Conservation (phyloP, 2,329 filamentous ascomycete genomes). For the Colletotrichum filicis region DNA sequence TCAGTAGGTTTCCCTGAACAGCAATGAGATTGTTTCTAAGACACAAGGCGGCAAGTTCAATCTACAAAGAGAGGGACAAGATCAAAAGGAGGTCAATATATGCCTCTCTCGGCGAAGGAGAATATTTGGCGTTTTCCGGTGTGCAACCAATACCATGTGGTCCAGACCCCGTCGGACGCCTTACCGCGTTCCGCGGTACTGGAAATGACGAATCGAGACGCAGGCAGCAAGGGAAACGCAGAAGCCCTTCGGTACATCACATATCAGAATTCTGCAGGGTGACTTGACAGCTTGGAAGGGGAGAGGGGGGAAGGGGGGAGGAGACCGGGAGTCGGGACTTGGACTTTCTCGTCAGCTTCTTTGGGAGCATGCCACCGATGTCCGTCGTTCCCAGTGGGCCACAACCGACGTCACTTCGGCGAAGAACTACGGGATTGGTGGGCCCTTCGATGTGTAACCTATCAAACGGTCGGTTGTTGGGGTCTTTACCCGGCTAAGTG, state of each 20-base stretch:
- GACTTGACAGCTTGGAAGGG: slow-evolving; percentile 25
- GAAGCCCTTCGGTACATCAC: slow-evolving; percentile 2
- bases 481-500: neutral
- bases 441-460: neutral
- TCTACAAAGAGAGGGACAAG: too few species aligned
- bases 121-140: neutral
- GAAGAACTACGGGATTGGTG: neutral
- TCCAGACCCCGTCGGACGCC: slow-evolving; percentile 4
- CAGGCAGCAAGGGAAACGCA: neutral
- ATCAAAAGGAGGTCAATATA: neutral
- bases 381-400: neutral
- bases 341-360: neutral
- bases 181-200: slow-evolving; percentile 32
- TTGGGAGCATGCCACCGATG: neutral
- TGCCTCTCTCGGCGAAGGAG: neutral
- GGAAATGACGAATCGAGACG: slow-evolving; percentile 5
- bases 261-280: slow-evolving; percentile 26
- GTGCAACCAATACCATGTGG: neutral
- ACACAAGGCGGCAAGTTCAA: too few species aligned
- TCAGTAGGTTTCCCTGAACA: too few species aligned
- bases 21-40: too few species aligned
- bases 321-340: neutral
- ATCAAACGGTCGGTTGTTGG: neutral
- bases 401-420: slow-evolving; percentile 23
- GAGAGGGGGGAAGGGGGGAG: neutral